Conservation (phyloP, 1,284 basidiomycete species). For the Trichosporon coremiiforme region DNA sequence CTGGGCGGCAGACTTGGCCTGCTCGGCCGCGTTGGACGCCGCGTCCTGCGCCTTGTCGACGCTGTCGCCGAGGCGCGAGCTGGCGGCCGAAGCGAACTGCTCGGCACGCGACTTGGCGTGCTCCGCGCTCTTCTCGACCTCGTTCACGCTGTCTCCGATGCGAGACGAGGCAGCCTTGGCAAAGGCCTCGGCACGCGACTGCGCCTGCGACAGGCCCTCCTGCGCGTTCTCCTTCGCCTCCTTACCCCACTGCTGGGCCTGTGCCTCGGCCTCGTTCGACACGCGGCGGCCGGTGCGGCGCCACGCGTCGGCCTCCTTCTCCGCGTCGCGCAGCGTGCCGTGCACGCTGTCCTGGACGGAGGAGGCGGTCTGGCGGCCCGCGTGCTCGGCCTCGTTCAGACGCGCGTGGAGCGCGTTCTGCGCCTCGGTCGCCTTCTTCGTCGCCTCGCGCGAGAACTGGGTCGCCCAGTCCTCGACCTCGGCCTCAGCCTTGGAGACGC, state of each 20-base stretch:
- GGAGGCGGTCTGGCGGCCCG: background rate
- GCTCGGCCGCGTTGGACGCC: background rate
- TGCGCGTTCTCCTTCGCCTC: too few species aligned
- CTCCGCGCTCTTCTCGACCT: background rate
- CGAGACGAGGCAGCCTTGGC: constrained; percentile 3
- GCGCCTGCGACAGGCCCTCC: background rate
- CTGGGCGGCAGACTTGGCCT: background rate
- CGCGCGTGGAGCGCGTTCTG: constrained; percentile 1
- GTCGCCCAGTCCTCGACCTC: background rate
- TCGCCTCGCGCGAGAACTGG: background rate
- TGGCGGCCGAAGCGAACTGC: background rate
- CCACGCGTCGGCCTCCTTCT: background rate
- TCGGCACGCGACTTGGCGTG: background rate
- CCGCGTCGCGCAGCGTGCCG: background rate
- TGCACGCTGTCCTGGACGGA: background rate
- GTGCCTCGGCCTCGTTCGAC: background rate
- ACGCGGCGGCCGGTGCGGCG: background rate
- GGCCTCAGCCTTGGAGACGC: background rate
- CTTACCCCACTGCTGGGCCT: background rate
- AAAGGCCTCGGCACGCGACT: background rate
- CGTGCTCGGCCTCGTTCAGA: constrained; percentile 7
- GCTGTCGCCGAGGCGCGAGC: constrained; percentile 1
- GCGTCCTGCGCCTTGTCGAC: background rate
- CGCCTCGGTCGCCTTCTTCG: background rate
- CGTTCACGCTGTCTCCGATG: background rate